Evolutionary conservation across 2,329 filamentous ascomycete genomes (phyloP), one percentile per base, ranked within the genome.

Genomic region (Onygenales sp.): DNA sequence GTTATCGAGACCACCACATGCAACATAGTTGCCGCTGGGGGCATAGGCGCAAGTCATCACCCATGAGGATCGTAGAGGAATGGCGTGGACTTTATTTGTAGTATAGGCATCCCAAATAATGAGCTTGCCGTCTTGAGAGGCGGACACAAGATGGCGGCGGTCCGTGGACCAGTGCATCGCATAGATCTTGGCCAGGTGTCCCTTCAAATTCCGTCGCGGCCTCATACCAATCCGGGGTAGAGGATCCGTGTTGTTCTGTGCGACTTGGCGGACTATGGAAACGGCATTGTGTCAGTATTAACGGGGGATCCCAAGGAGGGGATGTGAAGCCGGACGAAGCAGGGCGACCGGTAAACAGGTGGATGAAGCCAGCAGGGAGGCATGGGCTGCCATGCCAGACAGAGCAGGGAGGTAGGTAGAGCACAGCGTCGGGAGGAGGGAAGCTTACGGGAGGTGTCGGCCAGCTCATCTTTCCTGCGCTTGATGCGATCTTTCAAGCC

Each of bases 111-210:
- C 93, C 93, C 93, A 98, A 69, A 98, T 97, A 73, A 98, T 98
- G 63, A 98, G 84, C 79, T 98, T 98, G 71, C 93, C 93, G 67
- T 98, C 93, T 75, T 98, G 93, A 63, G 93, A 98, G 59, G 93
- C 93, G 10, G 93, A 97, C 51, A 98, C 93, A 57, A 97, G 83
- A 74, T 97, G 93, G 73, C 93, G 85, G 68, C 93, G 85, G 75
- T 98, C 93, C 60, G 93, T 98, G 36, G 93, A 97, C 93, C 93
- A 98, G 78, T 98, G 93, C 93, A 98, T 98, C 65, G 93, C 93
- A 74, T 98, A 98, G 66, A 98, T 98, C 78, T 98, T 98, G 65
- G 93, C 93, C 62, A 98, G 77, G 80, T 98, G 93, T 61, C 93
- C 93, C 78, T 97, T 97, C 62, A 98, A 80, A 50, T 91, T 96